Evolutionary conservation across 352 stramenopile genomes (phyloP), one percentile per base, ranked within the genome.

Genomic region (Phytophthora kernoviae): DNA sequence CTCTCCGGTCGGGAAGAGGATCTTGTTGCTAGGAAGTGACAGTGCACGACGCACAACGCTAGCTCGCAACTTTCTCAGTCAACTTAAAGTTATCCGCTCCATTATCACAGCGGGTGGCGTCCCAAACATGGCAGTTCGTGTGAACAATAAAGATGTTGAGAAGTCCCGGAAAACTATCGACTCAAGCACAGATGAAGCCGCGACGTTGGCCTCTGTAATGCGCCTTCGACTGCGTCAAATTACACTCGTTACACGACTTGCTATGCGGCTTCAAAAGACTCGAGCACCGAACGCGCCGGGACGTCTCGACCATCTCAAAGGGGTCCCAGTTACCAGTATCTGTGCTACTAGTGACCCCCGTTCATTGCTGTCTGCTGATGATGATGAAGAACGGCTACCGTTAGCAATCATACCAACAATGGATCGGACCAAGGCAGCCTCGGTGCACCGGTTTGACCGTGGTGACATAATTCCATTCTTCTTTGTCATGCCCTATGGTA

Each of bases 391-490:
- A 6, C 37, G 45, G 2, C 2, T 20, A 2, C 48, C 39, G 0
- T 57, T 62, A 46, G 39, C 22, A 0, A 56, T 75, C 15, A 9
- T 37, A 2, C 73, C 73, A 2, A 58, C 52, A 1, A 53, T 47
- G 5, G 37, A 56, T 12, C 8, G 9, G 0, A 26, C 36, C 4
- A 61, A 60, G 11, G 48, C 60, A 1, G 48, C 39, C 1, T 63
- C 61, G 32, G 41, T 65, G n/a, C 46, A 21, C 1, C 59, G 73
- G 26, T 73, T 86, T 12, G 74, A 79, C 44, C 47, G 36, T 11
- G 77, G 74, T 1, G 62, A 77, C 3, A 54, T 78, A 4, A 74
- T 87, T 9, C 67, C 79, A 6, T 82, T 86, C 54, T 84, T 77
- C 45, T 78, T 83, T 32, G 52, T 58, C 0, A 77, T 83, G 65